Base-by-base conservation (phyloP, 495 filamentous ascomycete genomes). In the Aspergillus sclerotiicarbonarius region DNA sequence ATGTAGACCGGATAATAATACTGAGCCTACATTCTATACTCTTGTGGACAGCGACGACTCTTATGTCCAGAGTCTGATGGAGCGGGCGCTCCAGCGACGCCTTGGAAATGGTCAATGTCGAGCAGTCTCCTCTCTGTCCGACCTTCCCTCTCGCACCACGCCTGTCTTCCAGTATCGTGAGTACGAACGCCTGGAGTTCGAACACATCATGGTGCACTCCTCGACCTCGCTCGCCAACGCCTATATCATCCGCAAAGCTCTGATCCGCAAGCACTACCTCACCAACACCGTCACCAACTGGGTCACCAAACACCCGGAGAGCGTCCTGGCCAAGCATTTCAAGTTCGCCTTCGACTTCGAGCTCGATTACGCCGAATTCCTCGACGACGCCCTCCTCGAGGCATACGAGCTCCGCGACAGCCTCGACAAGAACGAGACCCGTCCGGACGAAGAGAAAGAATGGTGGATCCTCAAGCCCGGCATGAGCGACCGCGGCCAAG, bases 401-500 rank as follows among this genome's bases (percentile, higher is more conserved):
- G 89, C 90, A 0, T 98, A 83, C 57, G 94, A 97, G 64, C 73
- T 98, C 20, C 80, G 84, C 18, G 92, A 88, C 15, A 90, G 87
- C 48, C 76, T 95, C 56, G 80, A 80, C 37, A 81, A 73, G 46
- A 96, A 96, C 64, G 77, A 76, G 56, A 68, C 68, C 37, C 68
- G 66, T 19, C 59, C 67, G 4, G 66, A 71, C 2, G 64, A 73
- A 0, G 81, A 89, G 63, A 80, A 79, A 50, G 89, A 95, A 72
- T 98, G 93, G 93, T 98, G 94, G 94, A 96, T 98, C 59, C 72
- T 98, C 41, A 98, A 98, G 68, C 94, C 94, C 0, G 84, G 92
- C 1, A 98, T 98, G 94, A 96, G 91, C 71, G 94, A 98, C 67
- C 83, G 92, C 5, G 94, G 93, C 3, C 91, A 96, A 67, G 94